These are phyloP conservation scores for Leccinum aurantiacum DNA, from an alignment of 768 basidiomycete species.

Conservation along the genomic window DNA sequence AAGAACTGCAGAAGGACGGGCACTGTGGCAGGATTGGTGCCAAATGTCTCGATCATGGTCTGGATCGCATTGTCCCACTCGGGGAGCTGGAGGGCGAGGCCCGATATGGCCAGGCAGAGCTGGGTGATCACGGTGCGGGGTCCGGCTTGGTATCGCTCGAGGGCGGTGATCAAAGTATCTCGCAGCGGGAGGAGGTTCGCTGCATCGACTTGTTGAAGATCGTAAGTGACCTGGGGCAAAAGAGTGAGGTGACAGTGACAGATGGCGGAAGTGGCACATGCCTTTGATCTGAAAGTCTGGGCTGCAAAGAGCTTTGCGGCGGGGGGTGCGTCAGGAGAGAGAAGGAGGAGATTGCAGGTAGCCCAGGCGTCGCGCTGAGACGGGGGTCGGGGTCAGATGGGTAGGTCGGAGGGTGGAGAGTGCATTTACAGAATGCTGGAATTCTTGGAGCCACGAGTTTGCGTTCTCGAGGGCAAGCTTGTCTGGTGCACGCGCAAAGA, in stretches of 20 bases:
- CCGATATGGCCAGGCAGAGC: conserved; percentile 85
- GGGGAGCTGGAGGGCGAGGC: conserved; percentile 86
- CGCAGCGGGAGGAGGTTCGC: conserved; percentile 75
- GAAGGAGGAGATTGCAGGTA: conserved; percentile 89
- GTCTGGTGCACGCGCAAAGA: conserved; percentile 82
- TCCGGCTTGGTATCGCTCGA: conserved; percentile 71
- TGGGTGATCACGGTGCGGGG: conserved; percentile 86
- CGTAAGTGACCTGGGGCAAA: conserved; percentile 80
- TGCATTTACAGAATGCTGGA: conserved; percentile 97
- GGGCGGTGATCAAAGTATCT: conserved; percentile 79
- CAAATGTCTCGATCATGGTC: conserved; percentile 81
- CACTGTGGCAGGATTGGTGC: conserved; percentile 80
- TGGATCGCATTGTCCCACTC: conserved; percentile 82
- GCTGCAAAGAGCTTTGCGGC: conserved; percentile 92
- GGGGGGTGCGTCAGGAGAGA: conserved; percentile 70
- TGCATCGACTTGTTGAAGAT: conserved; percentile 82
- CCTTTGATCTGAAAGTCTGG: conserved; percentile 95
- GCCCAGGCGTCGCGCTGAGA: conserved; percentile 94
- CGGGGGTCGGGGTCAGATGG: conserved; percentile 67
- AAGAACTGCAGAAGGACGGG: conserved; percentile 86
- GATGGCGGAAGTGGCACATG: conserved; percentile 36
- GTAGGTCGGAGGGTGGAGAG: conserved; percentile 64
- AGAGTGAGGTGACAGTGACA: conserved; percentile 33
- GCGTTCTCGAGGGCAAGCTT: conserved; percentile 79
- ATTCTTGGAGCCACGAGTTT: conserved; percentile 96